Conservation (phyloP, 2,329 filamentous ascomycete species). For the Chaetomium strumarium region DNA sequence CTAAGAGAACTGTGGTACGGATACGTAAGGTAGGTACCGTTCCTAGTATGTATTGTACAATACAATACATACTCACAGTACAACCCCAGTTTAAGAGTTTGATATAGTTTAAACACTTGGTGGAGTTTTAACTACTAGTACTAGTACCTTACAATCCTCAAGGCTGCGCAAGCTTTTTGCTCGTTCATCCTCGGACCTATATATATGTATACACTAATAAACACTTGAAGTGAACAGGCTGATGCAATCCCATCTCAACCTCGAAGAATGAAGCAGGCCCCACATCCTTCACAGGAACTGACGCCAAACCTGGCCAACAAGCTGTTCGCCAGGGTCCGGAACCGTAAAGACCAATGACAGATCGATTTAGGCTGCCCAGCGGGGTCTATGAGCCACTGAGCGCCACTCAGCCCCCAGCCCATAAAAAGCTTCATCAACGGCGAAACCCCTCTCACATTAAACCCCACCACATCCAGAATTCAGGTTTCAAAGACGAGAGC, state of each 20-base stretch:
- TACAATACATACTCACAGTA: too few species aligned
- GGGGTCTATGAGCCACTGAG: conserved; percentile 1
- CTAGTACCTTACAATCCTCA: too few species aligned
- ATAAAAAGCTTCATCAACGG: conserved; percentile 20
- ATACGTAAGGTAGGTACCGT: too few species aligned
- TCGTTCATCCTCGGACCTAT: too few species aligned
- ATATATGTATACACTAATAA: too few species aligned
- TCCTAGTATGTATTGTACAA: too few species aligned
- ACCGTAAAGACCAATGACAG: conserved; percentile 14
- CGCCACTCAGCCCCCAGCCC: conserved; percentile 14
- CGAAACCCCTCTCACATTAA: conserved; percentile 24
- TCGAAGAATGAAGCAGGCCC: background rate
- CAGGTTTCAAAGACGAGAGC: conserved; percentile 4
- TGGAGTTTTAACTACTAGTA: too few species aligned
- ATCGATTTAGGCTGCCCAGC: conserved; percentile 9
- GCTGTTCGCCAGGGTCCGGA: background rate
- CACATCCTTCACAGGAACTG: background rate
- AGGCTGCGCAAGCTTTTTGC: too few species aligned
- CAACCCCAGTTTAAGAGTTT: too few species aligned
- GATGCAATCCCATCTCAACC: background rate
- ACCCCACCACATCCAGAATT: conserved; percentile 23
- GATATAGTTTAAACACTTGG: too few species aligned
- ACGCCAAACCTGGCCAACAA: background rate
- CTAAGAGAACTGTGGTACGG: too few species aligned
- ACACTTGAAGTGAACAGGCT: background rate